phyloP scores from a whole-genome alignment of 257 asterid species.

The Cordia subcordata region DNA sequence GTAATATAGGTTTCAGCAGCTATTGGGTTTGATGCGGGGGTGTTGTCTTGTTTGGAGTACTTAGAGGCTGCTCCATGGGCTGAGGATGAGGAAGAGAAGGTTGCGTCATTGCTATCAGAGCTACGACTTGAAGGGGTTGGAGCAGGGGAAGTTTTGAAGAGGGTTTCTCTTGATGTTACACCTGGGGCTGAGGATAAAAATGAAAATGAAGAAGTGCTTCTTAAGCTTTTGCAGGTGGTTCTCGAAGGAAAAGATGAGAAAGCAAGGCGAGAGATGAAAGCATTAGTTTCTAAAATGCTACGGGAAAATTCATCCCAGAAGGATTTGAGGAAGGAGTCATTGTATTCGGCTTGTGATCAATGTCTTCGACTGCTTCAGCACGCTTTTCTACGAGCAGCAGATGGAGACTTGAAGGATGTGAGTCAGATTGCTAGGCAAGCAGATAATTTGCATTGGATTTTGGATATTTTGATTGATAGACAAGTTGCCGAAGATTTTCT shows the following conservation, averaged over 20 bases:
- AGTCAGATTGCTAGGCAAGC: conserved; percentile 83
- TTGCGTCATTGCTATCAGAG: conserved; percentile 77
- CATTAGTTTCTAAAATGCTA: conserved; percentile 70
- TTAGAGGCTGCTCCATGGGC: conserved; percentile 99
- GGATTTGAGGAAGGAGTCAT: conserved; percentile 73
- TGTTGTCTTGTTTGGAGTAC: conserved; percentile 79
- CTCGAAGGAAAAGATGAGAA: conserved; percentile 97
- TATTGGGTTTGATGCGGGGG: conserved; percentile 93
- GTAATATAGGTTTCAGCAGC: conserved; percentile 78
- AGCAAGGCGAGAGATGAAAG: conserved; percentile 92
- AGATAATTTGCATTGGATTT: conserved; percentile 87
- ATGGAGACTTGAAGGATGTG: conserved; percentile 40
- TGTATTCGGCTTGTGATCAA: conserved; percentile 66
- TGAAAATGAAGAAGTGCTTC: conserved; percentile 70
- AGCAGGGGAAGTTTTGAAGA: conserved; percentile 78
- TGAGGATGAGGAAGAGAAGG: conserved; percentile 93
- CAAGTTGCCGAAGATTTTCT: conserved; percentile 80
- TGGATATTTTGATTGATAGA: conserved; percentile 82
- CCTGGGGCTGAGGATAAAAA: conserved; percentile 31
- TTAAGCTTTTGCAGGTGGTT: conserved; percentile 76
- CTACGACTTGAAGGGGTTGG: conserved; percentile 82
- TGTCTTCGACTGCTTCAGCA: conserved; percentile 54
- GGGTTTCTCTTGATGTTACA: conserved; percentile 71
- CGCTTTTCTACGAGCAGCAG: conserved; percentile 49
- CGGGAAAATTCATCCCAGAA: conserved; percentile 71